A percentile compares a stretch with the other conserved stretches of the same genome.
Evolutionary conservation across 2,329 filamentous ascomycete species (phyloP).

Genomic region (Acrodontium crateriforme): DNA sequence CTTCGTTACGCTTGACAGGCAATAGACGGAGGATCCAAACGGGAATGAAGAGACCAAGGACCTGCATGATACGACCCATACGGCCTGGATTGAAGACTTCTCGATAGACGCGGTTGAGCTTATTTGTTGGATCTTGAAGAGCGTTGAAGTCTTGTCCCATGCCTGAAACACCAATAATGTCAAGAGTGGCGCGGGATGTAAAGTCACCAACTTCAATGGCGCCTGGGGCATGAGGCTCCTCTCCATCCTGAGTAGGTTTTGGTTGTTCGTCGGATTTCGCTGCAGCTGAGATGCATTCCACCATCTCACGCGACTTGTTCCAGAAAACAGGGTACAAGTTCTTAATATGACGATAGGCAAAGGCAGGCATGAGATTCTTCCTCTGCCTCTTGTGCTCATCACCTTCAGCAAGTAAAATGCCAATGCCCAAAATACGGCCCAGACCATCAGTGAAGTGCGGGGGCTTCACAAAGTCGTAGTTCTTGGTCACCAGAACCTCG

Average conservation of each 20-base stretch:
- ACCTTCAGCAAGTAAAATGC: constrained; percentile 72
- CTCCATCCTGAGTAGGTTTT: constrained; percentile 4
- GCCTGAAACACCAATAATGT: constrained; percentile 44
- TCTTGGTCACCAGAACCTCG: constrained; percentile 37
- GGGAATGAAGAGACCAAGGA: constrained; percentile 43
- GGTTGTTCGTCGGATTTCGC: constrained; percentile 20
- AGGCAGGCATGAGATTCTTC: constrained; percentile 35
- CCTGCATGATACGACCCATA: constrained; percentile 40
- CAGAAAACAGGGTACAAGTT: constrained; percentile 36
- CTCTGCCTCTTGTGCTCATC: constrained; percentile 64
- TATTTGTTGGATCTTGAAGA: constrained; percentile 36
- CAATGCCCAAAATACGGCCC: constrained; percentile 52
- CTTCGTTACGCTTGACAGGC: constrained; percentile 58
- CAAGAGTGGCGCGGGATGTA: constrained; percentile 39
- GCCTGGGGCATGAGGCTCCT: constrained; percentile 17
- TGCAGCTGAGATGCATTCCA: constrained; percentile 17
- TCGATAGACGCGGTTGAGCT: constrained; percentile 39
- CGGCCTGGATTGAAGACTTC: constrained; percentile 35
- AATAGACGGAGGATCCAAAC: constrained; percentile 46
- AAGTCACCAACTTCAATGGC: constrained; percentile 33
- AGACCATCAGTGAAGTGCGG: constrained; percentile 37
- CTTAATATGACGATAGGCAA: constrained; percentile 37
- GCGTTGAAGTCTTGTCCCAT: constrained; percentile 44
- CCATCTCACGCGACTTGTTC: constrained; percentile 32
- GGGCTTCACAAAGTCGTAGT: constrained; percentile 39